phyloP scores from a whole-genome alignment of 108 stramenopile species.

The Skeletonema costatum region DNA sequence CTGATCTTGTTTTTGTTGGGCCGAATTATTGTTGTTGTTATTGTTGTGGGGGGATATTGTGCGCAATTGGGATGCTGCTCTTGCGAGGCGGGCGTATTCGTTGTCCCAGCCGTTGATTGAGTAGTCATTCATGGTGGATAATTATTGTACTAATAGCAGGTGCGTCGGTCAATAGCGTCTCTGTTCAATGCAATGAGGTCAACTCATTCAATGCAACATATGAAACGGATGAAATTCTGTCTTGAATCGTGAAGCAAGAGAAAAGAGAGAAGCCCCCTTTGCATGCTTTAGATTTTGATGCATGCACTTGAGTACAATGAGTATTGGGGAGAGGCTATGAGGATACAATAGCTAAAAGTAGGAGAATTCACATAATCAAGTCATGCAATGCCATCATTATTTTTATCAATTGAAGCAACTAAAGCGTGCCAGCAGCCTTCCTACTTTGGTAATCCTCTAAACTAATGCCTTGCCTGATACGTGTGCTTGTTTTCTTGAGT shows the following conservation, averaged over 20 bases:
- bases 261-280: too few relatives aligned
- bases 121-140: constrained; percentile 12
- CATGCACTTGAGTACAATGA: too few relatives aligned
- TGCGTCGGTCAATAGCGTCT: too few relatives aligned
- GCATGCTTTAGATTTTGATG: too few relatives aligned
- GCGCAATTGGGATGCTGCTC: constrained; percentile 77
- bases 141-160: background rate
- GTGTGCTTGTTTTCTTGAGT: constrained; percentile 42
- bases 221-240: too few relatives aligned
- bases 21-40: constrained; percentile 10
- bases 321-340: too few relatives aligned
- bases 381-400: background rate
- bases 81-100: constrained; percentile 84
- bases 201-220: too few relatives aligned
- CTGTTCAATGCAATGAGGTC: too few relatives aligned
- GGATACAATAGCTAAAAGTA: too few relatives aligned
- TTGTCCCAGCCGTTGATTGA: constrained; percentile 72
- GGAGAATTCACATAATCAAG: background rate
- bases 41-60: constrained; percentile 33
- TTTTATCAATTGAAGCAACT: constrained; percentile 1
- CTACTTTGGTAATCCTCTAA: constrained; percentile 72
- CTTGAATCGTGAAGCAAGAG: too few relatives aligned
- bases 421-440: constrained; percentile 72
- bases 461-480: constrained; percentile 76
- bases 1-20: constrained; percentile 37